phyloP scores from a whole-genome alignment of 1,139 yeast species.

The Arxiozyma heterogenica region DNA sequence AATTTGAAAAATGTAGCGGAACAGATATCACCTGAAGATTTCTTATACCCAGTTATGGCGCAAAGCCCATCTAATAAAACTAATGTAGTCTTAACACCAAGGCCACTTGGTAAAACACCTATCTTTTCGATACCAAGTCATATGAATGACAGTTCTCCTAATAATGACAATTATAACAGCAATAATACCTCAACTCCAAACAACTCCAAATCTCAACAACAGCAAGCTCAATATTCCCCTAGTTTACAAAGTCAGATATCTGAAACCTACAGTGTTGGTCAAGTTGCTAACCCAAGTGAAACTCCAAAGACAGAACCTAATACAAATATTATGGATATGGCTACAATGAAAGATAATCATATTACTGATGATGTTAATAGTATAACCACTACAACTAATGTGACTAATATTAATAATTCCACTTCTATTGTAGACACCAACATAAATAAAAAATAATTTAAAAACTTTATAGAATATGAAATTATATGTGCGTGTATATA shows the following conservation, averaged over 20 bases:
- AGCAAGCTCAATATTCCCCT: slow-evolving; percentile 4
- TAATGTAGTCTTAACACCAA: slow-evolving; percentile 1
- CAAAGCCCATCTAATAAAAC: slow-evolving; percentile 1
- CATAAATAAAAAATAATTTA: background rate
- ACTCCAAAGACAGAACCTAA: slow-evolving; percentile 3
- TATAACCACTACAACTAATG: background rate
- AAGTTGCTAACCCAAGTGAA: slow-evolving; percentile 1
- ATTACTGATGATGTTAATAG: background rate
- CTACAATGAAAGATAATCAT: background rate
- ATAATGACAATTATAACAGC: background rate
- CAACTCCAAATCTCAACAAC: background rate
- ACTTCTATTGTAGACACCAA: background rate
- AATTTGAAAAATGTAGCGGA: background rate
- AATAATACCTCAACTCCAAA: background rate
- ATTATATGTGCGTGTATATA: background rate
- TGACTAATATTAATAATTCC: background rate
- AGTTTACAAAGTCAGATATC: slow-evolving; percentile 4
- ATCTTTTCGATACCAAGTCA: background rate
- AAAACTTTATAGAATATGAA: slow-evolving; percentile 1
- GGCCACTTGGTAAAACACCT: slow-evolving; percentile 2
- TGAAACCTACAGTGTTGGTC: slow-evolving; percentile 4
- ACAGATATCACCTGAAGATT: background rate
- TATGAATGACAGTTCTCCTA: background rate
- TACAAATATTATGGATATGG: background rate
- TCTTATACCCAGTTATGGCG: background rate